Evolutionary conservation across 2,329 filamentous ascomycete species (phyloP), one percentile per base, ranked within the genome.

Genomic region (Diaporthe eres): DNA sequence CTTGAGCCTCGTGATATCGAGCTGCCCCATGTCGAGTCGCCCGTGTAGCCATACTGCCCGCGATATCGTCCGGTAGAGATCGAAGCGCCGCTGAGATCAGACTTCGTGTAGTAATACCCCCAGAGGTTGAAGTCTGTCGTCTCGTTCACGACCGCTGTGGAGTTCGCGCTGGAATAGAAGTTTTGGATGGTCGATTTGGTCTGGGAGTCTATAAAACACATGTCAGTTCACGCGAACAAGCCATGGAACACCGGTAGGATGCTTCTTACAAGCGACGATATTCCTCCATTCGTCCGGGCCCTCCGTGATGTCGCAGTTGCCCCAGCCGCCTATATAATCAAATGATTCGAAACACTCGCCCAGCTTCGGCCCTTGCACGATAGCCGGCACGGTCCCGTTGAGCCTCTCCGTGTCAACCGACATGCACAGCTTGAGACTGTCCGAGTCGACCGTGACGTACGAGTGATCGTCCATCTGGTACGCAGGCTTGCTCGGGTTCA

Each of bases 401-500:
- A 65, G 49, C 37, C 71, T 65, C 60, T 65, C 58, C 0, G 49
- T 37, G 8, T 73, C 47, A 4, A 65, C 47, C 12, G 71, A 12
- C 37, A 42, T 34, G 42, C 71, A 73, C 37, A 73, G 25, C 19
- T 9, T 73, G 25, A 73, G 61, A 28, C 47, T 44, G 19, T 55
- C 49, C 19, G 71, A 73, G 71, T 44, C 49, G 49, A 57, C 8
- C 0, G 71, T 73, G 4, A 55, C 58, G 31, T 73, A 73, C 28
- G 71, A 65, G 25, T 65, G 17, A 17, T 73, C 71, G 1, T 13
- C 17, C 71, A 73, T 73, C 25, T 10, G 49, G 44, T 73, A 73
- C 19, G 47, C 71, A 12, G 71, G 71, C 31, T 44, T 65, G 28
- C 71, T 73, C 9, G 71, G 71, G 49, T 57, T 73, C 2, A 73